Evolutionary conservation across 768 basidiomycete species (phyloP), one percentile per base, ranked within the genome.

Genomic region (Boletus fagicola): DNA sequence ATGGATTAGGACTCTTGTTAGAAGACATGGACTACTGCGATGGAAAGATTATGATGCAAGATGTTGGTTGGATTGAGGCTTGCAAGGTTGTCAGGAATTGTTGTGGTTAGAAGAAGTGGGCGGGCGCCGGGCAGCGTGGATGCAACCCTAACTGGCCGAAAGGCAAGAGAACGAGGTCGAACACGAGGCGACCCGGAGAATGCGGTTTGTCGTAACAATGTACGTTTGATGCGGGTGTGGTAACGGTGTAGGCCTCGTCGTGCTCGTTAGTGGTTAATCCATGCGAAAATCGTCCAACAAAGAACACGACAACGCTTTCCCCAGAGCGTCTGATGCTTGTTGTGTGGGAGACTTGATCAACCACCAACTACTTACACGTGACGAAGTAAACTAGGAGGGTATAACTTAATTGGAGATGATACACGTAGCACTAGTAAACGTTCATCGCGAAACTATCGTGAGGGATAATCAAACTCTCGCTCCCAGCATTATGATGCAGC

Each of bases 1-100:
- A 72, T 11, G 72, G 54, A 49, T 52, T 70, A 18, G 66, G 68
- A 35, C 72, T 67, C 61, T 73, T 72, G 62, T 51, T 70, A 16
- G 72, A 72, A n/a, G 71, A 73, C 71, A 73, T 72, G 59, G 35
- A 28, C 12, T 3, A n/a, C 5, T 44, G 28, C 46, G 65, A 65
- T 58, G 46, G 40, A 50, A 53, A 33, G 51, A 50, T 42, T 30
- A 26, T 12, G 58, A 49, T 18, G 43, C n/a, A 40, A 22, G 38
- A 26, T 49, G 15, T 39, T 31, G 48, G 56, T 20, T 38, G 30
- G 52, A 44, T 6, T 6, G 57, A 45, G 45, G 35, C n/a, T 48
- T 45, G 50, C 46, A 28, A 44, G 35, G 36, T 28, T 43, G 51
- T 45, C 49, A 36, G 49, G 35, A 30, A 28, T 50, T 4, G 61